Base-by-base conservation (phyloP, 129 eudicot genomes). In the Deinandra increscens region DNA sequence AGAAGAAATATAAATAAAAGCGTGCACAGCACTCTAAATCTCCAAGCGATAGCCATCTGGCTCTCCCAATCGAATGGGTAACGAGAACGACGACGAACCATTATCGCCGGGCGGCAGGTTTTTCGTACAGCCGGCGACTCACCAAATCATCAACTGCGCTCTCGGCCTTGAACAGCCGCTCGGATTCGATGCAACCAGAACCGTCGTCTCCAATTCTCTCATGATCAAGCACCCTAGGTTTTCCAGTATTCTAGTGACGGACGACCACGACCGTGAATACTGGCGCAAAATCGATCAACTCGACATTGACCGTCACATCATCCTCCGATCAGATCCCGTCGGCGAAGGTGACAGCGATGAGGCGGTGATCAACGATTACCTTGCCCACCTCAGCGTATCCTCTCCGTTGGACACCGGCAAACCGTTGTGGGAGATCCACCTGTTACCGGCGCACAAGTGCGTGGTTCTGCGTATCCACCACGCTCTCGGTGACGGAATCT, bases 361-460 rank as follows among this genome's bases (percentile, higher is more conserved):
- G 34, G 71, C 74, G n/a, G 84, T 80, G 6, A 63, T 86, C 41
- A 91, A 88, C 73, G 96, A 75, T 1, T 91, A 75, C 79, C 20
- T 91, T 0, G 94, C 94, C 13, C 91, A 84, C 39, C 71, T 91
- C 6, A 4, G 91, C 1, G 92, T 86, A 1, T 87, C 96, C 6
- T 68, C 85, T 2, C 97, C 96, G 3, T 78, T 91, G 19, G 51
- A 66, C 75, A 59, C 72, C 3, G 86, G 79, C 23, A 91, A 91
- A 71, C 97, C 97, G 12, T 65, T 91, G 22, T 91, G 97, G 97
- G 97, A 91, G 48, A 67, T 91, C 1, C 97, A 91, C 55, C 29
- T 91, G 1, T 65, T 91, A 34, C 53, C 72, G 78, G 90, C 90
- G 7, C 87, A 86, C n/a, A 82, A 81, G 3, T 82, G 89, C 20